Percentiles rank a stretch among this genome's conserved stretches.
phyloP scores from a whole-genome alignment of 495 filamentous ascomycete species.

The Tuber borchii region DNA sequence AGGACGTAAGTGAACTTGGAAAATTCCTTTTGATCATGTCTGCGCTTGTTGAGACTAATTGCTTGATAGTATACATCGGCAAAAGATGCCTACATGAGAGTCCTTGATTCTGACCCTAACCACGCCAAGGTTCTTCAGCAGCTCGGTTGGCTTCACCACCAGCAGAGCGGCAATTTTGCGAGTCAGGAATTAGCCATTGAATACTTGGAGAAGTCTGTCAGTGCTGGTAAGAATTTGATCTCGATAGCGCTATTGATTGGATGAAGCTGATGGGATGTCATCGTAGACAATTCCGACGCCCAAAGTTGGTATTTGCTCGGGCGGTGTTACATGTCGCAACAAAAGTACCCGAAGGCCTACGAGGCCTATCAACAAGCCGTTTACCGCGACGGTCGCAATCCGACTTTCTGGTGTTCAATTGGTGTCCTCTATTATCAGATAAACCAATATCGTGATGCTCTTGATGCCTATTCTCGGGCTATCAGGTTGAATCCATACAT shows the following conservation, averaged over 20 bases:
- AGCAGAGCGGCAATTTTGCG: constrained; percentile 78
- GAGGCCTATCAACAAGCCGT: constrained; percentile 99
- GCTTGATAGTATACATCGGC: constrained; percentile 74
- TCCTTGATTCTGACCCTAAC: constrained; percentile 89
- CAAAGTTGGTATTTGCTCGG: constrained; percentile 99
- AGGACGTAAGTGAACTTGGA: constrained; percentile 66
- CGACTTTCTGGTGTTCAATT: constrained; percentile 99
- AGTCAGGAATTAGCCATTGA: constrained; percentile 96
- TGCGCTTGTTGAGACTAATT: constrained; percentile 27
- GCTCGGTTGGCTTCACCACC: constrained; percentile 95
- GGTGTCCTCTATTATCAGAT: constrained; percentile 99
- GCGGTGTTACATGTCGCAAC: constrained; percentile 98
- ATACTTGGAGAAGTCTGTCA: constrained; percentile 94
- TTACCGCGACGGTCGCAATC: constrained; percentile 95
- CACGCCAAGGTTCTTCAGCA: constrained; percentile 98
- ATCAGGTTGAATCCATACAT: constrained; percentile 98
- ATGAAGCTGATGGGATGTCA: constrained; percentile 42
- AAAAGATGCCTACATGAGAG: constrained; percentile 82
- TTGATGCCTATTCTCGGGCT: constrained; percentile 96
- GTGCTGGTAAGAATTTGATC: constrained; percentile 60
- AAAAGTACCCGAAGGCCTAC: constrained; percentile 98
- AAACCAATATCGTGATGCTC: constrained; percentile 97
- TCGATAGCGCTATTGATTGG: constrained; percentile 12
- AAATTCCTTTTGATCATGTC: constrained; percentile 14
- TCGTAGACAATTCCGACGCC: constrained; percentile 78